A percentile compares a stretch with the other conserved stretches of the same genome.
phyloP scores from a whole-genome alignment of 805 yeast genomes.

The Metschnikowia matae region DNA sequence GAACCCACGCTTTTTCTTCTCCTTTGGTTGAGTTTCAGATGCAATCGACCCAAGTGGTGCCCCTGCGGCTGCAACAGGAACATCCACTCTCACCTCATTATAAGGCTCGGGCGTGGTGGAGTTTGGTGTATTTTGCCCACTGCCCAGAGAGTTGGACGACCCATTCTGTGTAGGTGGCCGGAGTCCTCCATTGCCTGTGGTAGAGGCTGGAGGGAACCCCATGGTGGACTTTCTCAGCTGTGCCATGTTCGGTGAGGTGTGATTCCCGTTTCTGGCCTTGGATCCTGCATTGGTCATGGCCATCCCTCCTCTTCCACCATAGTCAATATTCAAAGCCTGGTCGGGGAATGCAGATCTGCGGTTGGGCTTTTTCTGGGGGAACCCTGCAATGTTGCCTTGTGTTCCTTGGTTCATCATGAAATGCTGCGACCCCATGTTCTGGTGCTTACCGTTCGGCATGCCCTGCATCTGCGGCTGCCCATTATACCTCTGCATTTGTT shows the following conservation, averaged over 20 bases:
- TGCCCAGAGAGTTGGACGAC: constrained; percentile 18
- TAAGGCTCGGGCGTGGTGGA: constrained; percentile 19
- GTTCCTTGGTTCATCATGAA: constrained; percentile 5
- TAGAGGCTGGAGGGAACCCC: background rate
- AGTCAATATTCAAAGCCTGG: constrained; percentile 33
- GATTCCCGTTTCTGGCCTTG: constrained; percentile 13
- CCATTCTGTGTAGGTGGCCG: constrained; percentile 8
- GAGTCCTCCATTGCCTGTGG: constrained; percentile 1
- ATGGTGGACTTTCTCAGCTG: constrained; percentile 16
- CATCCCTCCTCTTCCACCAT: constrained; percentile 48
- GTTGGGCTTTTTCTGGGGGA: constrained; percentile 26
- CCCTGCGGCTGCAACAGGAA: constrained; percentile 14
- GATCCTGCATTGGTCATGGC: constrained; percentile 29
- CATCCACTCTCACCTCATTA: constrained; percentile 18
- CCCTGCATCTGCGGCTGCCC: background rate
- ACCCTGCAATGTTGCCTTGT: constrained; percentile 9
- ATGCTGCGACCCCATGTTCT: constrained; percentile 8
- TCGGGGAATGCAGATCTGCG: constrained; percentile 36
- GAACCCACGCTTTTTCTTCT: constrained; percentile 29
- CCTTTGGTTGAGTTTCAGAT: constrained; percentile 16
- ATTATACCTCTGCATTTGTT: constrained; percentile 14
- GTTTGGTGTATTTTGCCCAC: constrained; percentile 23
- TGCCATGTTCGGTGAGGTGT: constrained; percentile 16
- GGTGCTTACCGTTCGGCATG: background rate
- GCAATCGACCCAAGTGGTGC: constrained; percentile 32